phyloP scores from a whole-genome alignment of 2,329 filamentous ascomycete genomes.

The Microdochium bolleyi region DNA sequence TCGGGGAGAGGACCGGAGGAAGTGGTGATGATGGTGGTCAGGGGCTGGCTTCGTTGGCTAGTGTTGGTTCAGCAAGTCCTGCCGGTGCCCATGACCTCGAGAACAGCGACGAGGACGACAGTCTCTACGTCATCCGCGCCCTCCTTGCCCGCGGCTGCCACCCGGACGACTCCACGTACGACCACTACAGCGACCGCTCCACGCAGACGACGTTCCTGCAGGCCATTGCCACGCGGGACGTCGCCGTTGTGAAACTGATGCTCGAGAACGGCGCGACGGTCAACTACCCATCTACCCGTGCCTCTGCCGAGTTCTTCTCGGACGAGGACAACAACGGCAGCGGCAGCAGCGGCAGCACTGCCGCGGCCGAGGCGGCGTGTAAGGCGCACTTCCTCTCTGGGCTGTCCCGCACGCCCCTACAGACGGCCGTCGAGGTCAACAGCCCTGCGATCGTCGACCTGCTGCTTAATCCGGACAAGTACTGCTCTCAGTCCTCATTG shows the following conservation, averaged over 20 bases:
- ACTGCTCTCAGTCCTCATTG: neutral
- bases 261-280: neutral
- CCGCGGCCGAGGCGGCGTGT: neutral
- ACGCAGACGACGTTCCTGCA: neutral
- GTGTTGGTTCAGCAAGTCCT: too few species aligned
- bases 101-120: neutral
- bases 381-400: neutral
- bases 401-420: neutral
- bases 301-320: neutral
- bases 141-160: neutral
- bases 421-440: neutral
- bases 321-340: neutral
- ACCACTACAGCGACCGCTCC: neutral
- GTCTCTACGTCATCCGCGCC: neutral
- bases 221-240: neutral
- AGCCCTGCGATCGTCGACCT: neutral
- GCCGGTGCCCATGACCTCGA: neutral
- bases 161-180: neutral
- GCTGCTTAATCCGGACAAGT: neutral
- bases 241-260: neutral
- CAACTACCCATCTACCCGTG: neutral
- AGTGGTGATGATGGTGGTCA: neutral
- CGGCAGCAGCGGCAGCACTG: too few species aligned
- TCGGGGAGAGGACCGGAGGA: neutral
- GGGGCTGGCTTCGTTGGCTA: neutral